Base-by-base conservation (phyloP, 106 monocot genomes). In the Dioscorea zingiberensis region DNA sequence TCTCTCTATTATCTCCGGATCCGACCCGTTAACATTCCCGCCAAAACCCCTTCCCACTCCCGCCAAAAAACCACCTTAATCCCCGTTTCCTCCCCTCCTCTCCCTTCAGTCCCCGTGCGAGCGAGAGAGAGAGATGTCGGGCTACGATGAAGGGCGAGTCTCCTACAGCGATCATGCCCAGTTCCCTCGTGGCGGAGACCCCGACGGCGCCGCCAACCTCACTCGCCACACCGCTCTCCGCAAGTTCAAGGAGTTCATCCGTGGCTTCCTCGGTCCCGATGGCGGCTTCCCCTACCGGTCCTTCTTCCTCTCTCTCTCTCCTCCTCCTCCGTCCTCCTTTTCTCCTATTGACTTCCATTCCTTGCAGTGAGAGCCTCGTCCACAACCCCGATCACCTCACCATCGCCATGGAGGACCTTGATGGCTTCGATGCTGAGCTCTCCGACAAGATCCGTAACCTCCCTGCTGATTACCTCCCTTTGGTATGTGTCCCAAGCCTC, bases 181-280 rank as follows among this genome's bases (percentile, higher is more conserved):
- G 88, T 97, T 97, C 57, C 97, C 97, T 1, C 79, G 70, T 44
- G 94, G 90, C 69, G 81, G 69, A 58, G 87, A 86, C 70, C 78
- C 64, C 60, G 85, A 82, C 10, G 88, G 85, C 60, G 83, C 87
- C 66, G 78, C 80, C 63, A 71, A 76, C 44, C 81, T 83, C 75
- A 91, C 88, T 30, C 76, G 74, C 79, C 97, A 97, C 77, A 63
- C 97, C 58, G 88, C 88, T 61, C 88, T 91, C 64, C 92, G 91
- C 70, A 97, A 97, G 84, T 92, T 97, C 83, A 85, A 88, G 76
- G 97, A 97, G 81, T 97, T 97, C 81, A 80, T 97, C 74, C 88
- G 97, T 58, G 81, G 84, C 22, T 97, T 97, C 81, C 78, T 73
- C 16, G 83, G 79, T 72, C 73, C 72, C 64, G 92, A 81, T 28